Percentiles rank a stretch among this genome's conserved stretches.
These are phyloP conservation scores for Thelonectria discophora DNA, from an alignment of 2,329 filamentous ascomycete species.

Conservation along the genomic window DNA sequence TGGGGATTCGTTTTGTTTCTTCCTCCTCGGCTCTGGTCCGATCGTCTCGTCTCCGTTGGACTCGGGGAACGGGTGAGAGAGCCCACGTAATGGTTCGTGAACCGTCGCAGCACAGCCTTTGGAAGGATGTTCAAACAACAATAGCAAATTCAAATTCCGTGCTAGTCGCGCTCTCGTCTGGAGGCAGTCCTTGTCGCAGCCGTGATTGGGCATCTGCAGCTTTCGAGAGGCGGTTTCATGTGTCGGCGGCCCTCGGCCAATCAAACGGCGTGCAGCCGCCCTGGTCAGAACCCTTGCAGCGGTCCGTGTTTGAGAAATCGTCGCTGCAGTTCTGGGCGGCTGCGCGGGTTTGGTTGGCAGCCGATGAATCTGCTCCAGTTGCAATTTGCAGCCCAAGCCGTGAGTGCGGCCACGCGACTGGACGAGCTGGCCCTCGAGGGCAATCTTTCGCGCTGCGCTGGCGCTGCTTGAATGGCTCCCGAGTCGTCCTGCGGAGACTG, in stretches of 20 bases:
- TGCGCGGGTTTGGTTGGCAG: conserved; percentile 19
- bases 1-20: conserved; percentile 14
- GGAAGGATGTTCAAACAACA: conserved; percentile 13
- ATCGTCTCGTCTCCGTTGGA: background rate
- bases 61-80: background rate
- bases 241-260: conserved; percentile 13
- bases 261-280: conserved; percentile 10
- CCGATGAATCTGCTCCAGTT: background rate
- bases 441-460: conserved; percentile 17
- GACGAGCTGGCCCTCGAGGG: conserved; percentile 8
- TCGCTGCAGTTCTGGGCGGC: conserved; percentile 6
- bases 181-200: conserved; percentile 1
- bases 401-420: conserved; percentile 20
- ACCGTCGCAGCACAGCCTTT: conserved; percentile 19
- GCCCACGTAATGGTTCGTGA: conserved; percentile 13
- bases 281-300: conserved; percentile 19
- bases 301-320: conserved; percentile 18
- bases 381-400: conserved; percentile 19
- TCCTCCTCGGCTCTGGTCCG: conserved; percentile 1
- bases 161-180: background rate
- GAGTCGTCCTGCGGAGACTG: no score
- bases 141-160: background rate
- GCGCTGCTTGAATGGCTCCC: conserved; percentile 11
- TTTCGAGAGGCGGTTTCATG: conserved; percentile 23
- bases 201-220: conserved; percentile 11